Base-by-base conservation (phyloP, 805 yeast genomes). In the Kuraishia molischiana region DNA sequence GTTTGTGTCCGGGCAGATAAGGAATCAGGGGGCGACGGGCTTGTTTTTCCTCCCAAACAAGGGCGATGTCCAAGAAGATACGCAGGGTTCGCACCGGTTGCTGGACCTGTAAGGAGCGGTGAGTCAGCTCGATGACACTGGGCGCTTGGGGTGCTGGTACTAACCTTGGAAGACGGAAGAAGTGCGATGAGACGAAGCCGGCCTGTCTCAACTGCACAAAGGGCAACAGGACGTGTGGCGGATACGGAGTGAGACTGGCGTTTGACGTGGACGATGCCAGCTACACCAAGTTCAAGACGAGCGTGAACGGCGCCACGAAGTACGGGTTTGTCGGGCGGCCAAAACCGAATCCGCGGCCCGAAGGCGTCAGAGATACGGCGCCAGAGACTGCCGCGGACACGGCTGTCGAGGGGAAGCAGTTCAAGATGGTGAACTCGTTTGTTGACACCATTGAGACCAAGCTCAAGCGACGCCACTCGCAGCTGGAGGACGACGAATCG, bases 71-170 rank as follows among this genome's bases (percentile, higher is more conserved):
- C n/a, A n/a, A n/a, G 5, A 71, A 67, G 49, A 65, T 69, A 5
- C 66, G 66, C 4, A 48, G 79, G 40, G 77, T 74, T 3, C 52
- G 79, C 41, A 71, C 71, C 3, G 79, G 79, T 0, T 74, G 79
- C 43, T 67, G 76, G 67, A 73, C 76, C 2, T 74, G 79, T 49
- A 72, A 73, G 44, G 61, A 54, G 40, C 56, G 73, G 70, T 65
- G 44, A 24, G 69, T 50, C 4, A 9, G 14, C 15, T 14, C 15
- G 33, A 5, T 19, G 9, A 18, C 11, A n/a, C n/a, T n/a, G 33
- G 17, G 31, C 31, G 5, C 13, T 22, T 22, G 8, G 26, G 11
- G 26, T 22, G 26, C 8, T 8, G 8, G 8, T 6, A 6, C 26
- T 8, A 22, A 22, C 11, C 11, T 22, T 22, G 10, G 8, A 22